Conservation (phyloP, 2,329 filamentous ascomycete genomes). For the Talaromyces sp. region DNA sequence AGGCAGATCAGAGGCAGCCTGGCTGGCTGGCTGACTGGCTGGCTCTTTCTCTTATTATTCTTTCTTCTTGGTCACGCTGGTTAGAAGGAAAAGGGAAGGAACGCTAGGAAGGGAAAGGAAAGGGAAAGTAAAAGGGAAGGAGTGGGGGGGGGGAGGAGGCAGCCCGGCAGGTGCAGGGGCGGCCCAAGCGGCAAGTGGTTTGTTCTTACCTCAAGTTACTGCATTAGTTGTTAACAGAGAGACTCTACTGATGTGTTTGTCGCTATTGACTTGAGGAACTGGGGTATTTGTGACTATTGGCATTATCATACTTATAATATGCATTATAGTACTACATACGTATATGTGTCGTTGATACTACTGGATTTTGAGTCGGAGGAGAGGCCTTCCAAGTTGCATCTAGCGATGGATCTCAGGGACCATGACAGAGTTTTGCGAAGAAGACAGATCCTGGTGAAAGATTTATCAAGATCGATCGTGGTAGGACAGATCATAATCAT, state of each 20-base stretch:
- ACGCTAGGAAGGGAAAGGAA: constrained; percentile 17
- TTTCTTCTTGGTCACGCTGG: neutral
- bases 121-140: neutral
- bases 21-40: neutral
- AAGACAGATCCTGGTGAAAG: neutral
- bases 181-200: constrained; percentile 10
- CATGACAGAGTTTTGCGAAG: neutral
- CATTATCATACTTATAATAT: constrained; percentile 5
- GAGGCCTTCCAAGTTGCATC: neutral
- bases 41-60: neutral
- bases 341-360: neutral
- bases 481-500: neutral
- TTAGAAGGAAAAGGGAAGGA: constrained; percentile 12
- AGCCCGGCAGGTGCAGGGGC: neutral
- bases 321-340: neutral
- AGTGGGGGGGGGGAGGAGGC: constrained; percentile 5
- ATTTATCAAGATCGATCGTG: neutral
- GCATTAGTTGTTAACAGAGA: neutral
- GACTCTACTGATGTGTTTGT: neutral
- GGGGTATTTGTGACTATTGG: neutral
- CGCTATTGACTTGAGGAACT: neutral
- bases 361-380: neutral
- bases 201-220: neutral
- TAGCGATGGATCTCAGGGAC: neutral
- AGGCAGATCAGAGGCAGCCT: neutral